Conservation (phyloP, 2,329 filamentous ascomycete species). For the Cladosporium sp. region DNA sequence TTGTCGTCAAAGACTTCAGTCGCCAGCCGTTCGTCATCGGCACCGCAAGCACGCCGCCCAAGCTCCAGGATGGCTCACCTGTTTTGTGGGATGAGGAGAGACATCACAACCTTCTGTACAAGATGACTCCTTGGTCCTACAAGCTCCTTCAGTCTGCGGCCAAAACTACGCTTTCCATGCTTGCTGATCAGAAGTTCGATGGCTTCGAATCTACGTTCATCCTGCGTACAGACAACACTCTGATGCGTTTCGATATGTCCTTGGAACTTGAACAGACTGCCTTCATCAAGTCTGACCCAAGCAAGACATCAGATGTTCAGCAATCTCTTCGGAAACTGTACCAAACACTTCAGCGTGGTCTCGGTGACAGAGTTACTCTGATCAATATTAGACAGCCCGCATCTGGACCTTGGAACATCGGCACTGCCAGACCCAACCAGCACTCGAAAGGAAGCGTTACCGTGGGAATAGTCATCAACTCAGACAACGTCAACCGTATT, state of each 20-base stretch:
- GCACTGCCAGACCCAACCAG: conserved; percentile 21
- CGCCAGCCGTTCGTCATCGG: conserved; percentile 51
- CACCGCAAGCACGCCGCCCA: conserved; percentile 33
- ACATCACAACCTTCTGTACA: conserved; percentile 77
- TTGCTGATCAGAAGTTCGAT: conserved; percentile 67
- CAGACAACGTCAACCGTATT: conserved; percentile 63
- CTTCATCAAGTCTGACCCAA: conserved; percentile 18
- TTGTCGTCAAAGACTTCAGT: conserved; percentile 66
- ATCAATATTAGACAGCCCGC: conserved; percentile 44
- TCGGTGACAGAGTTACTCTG: conserved; percentile 67
- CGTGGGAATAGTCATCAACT: conserved; percentile 66
- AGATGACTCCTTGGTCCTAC: conserved; percentile 85
- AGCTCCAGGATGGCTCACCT: conserved; percentile 45
- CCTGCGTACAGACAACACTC: conserved; percentile 45
- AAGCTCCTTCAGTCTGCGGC: conserved; percentile 67
- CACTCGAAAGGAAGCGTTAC: conserved; percentile 39
- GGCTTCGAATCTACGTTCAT: conserved; percentile 87
- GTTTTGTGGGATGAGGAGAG: conserved; percentile 71
- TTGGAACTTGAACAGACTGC: conserved; percentile 35
- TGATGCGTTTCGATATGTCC: conserved; percentile 51
- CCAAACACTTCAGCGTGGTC: conserved; percentile 59
- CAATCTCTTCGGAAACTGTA: conserved; percentile 49
- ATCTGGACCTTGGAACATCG: conserved; percentile 31
- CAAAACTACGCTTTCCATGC: conserved; percentile 62
- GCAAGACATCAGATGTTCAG: conserved; percentile 24